Evolutionary conservation across 1,284 basidiomycete species (phyloP).

Genomic region (Ceratobasidium sp.): DNA sequence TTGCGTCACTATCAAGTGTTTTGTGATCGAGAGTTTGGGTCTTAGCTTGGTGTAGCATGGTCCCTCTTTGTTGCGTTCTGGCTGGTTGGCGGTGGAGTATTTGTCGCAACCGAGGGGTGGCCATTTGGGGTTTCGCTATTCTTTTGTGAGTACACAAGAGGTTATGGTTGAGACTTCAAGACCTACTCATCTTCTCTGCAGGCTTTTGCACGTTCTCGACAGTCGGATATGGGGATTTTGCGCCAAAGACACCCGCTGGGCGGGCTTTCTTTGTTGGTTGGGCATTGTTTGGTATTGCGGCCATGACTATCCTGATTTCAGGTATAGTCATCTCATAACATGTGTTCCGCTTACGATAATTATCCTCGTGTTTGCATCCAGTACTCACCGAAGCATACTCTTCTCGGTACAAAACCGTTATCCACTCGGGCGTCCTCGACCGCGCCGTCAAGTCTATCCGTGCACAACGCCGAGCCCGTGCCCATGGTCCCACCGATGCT

Average conservation of each 20-base stretch:
- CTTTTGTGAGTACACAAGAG: slow-evolving; percentile 82
- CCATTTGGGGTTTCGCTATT: slow-evolving; percentile 70
- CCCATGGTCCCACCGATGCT: background rate
- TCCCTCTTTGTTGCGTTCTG: slow-evolving; percentile 70
- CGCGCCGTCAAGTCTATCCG: slow-evolving; percentile 66
- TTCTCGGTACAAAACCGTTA: slow-evolving; percentile 66
- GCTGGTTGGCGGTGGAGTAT: slow-evolving; percentile 71
- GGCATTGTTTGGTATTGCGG: slow-evolving; percentile 82
- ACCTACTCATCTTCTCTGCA: background rate
- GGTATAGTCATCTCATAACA: slow-evolving; percentile 60
- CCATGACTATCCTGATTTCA: slow-evolving; percentile 80
- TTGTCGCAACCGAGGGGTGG: slow-evolving; percentile 68
- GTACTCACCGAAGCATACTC: slow-evolving; percentile 77
- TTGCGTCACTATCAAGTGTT: background rate
- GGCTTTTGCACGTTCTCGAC: slow-evolving; percentile 56
- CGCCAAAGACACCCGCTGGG: slow-evolving; percentile 74
- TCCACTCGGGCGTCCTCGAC: slow-evolving; percentile 66
- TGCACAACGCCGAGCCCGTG: slow-evolving; percentile 46
- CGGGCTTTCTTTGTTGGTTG: slow-evolving; percentile 85
- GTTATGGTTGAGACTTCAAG: too few relatives aligned
- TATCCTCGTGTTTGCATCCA: slow-evolving; percentile 54
- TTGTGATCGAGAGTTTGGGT: slow-evolving; percentile 1
- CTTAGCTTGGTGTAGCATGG: slow-evolving; percentile 63
- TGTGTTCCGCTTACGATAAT: slow-evolving; percentile 49
- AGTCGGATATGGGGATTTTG: slow-evolving; percentile 78